Conservation (phyloP, 768 basidiomycete genomes). For the Hydnomerulius pinastri region DNA sequence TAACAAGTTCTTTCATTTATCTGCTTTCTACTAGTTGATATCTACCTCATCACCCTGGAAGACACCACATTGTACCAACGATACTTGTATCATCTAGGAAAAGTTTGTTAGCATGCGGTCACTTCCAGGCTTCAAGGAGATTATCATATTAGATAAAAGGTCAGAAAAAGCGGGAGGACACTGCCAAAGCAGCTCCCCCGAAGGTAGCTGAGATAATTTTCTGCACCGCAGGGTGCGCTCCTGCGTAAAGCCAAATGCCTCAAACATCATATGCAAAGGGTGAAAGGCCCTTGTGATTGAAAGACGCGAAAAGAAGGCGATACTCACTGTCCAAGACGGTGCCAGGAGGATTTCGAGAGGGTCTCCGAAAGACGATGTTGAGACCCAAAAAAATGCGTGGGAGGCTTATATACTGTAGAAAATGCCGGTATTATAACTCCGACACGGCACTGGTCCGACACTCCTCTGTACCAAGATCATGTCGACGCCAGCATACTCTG, state of each 20-base stretch:
- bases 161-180: slow-evolving; percentile 50
- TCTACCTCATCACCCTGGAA: no score
- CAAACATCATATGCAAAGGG: slow-evolving; percentile 70
- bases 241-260: slow-evolving; percentile 93
- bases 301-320: slow-evolving; percentile 3
- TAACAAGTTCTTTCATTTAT: no score
- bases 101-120: slow-evolving; percentile 11
- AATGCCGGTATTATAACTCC: slow-evolving; percentile 26
- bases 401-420: slow-evolving; percentile 24
- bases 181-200: slow-evolving; percentile 53
- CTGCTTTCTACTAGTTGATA: no score
- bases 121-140: neutral
- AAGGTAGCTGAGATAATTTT: slow-evolving; percentile 92
- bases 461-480: slow-evolving; percentile 30
- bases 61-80: neutral
- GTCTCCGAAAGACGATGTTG: slow-evolving; percentile 6
- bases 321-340: slow-evolving; percentile 28
- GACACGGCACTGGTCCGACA: slow-evolving; percentile 17
- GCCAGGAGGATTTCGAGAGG: no score
- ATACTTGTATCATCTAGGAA: slow-evolving; percentile 26
- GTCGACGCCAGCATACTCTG: slow-evolving; percentile 34
- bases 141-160: slow-evolving; percentile 1
- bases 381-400: slow-evolving; percentile 3
- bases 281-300: neutral
- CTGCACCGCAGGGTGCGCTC: slow-evolving; percentile 68